Percentiles rank a stretch among this genome's conserved stretches.
phyloP scores from a whole-genome alignment of 805 yeast genomes.

The Metschnikowia vanudenii region DNA sequence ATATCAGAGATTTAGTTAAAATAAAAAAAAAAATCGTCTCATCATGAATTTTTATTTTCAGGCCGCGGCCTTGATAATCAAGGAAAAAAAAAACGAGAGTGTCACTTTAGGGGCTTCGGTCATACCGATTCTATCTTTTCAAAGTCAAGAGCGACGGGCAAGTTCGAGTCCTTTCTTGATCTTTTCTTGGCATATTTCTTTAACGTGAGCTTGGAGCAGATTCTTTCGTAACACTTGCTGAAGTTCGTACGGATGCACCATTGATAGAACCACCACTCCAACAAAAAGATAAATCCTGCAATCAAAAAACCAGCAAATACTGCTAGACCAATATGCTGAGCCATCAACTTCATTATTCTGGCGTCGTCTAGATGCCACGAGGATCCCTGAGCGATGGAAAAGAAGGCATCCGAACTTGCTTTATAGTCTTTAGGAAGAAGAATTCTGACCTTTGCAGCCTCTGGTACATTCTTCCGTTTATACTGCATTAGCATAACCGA shows the following conservation, averaged over 20 bases:
- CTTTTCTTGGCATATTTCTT: conserved; percentile 30
- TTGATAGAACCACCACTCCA: conserved; percentile 42
- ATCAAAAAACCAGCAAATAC: conserved; percentile 67
- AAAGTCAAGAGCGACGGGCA: conserved; percentile 41
- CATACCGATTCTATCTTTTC: conserved; percentile 17
- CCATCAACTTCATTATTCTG: conserved; percentile 66
- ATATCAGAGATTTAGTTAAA: background rate
- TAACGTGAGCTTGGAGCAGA: conserved; percentile 14
- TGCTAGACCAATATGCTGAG: conserved; percentile 69
- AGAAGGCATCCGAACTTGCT: conserved; percentile 58
- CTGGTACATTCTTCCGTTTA: conserved; percentile 74
- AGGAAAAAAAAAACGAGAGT: background rate
- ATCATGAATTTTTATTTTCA: background rate
- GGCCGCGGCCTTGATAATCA: background rate
- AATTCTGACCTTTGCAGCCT: conserved; percentile 63
- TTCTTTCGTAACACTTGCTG: conserved; percentile 22
- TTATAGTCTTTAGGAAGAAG: conserved; percentile 74
- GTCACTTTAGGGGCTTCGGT: background rate
- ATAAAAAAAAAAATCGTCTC: background rate
- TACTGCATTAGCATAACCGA: conserved; percentile 87
- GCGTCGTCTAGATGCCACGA: conserved; percentile 95
- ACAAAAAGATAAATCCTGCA: conserved; percentile 40
- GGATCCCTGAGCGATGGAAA: conserved; percentile 75
- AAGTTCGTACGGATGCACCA: conserved; percentile 33
- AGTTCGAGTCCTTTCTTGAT: conserved; percentile 55